These are phyloP conservation scores for Talaromyces sp. DNA, from an alignment of 2,329 filamentous ascomycete genomes.

Conservation along the genomic window DNA sequence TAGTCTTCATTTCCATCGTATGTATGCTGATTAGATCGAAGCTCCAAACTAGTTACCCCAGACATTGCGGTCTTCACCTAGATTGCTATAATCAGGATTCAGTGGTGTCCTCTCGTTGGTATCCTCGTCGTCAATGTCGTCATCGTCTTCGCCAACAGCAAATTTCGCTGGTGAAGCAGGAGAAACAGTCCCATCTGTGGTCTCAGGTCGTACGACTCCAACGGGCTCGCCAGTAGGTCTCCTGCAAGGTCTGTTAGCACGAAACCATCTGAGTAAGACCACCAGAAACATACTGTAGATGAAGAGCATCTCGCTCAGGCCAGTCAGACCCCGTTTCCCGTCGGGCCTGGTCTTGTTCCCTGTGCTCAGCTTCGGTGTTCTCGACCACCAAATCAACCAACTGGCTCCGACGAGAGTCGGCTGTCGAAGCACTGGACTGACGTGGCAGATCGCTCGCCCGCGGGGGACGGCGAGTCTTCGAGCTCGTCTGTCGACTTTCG, in stretches of 20 bases:
- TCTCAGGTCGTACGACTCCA: constrained; percentile 22
- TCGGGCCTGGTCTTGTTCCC: constrained; percentile 58
- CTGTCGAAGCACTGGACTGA: constrained; percentile 37
- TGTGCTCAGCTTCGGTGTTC: constrained; percentile 59
- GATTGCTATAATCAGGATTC: constrained; percentile 28
- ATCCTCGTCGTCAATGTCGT: constrained; percentile 22
- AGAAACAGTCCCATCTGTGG: constrained; percentile 7
- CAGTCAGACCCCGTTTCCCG: constrained; percentile 61
- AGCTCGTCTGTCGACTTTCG: constrained; percentile 34
- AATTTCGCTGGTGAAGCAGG: constrained; percentile 5
- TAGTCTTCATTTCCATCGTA: constrained; percentile 3
- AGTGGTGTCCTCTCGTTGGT: constrained; percentile 21
- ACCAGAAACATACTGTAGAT: constrained; percentile 31
- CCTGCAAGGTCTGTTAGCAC: constrained; percentile 26
- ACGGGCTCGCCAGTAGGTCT: constrained; percentile 31
- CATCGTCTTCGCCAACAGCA: constrained; percentile 18
- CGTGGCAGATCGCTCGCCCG: constrained; percentile 28
- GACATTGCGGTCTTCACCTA: constrained; percentile 34
- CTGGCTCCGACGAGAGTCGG: constrained; percentile 58
- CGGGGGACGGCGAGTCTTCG: constrained; percentile 27
- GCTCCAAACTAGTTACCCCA: constrained; percentile 22
- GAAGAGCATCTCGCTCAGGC: constrained; percentile 47
- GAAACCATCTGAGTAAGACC: constrained; percentile 6
- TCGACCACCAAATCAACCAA: constrained; percentile 66
- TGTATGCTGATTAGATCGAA: background rate